Evolutionary conservation across 1,139 yeast genomes (phyloP), one percentile per base, ranked within the genome.

Genomic region (Geotrichum armillariae): DNA sequence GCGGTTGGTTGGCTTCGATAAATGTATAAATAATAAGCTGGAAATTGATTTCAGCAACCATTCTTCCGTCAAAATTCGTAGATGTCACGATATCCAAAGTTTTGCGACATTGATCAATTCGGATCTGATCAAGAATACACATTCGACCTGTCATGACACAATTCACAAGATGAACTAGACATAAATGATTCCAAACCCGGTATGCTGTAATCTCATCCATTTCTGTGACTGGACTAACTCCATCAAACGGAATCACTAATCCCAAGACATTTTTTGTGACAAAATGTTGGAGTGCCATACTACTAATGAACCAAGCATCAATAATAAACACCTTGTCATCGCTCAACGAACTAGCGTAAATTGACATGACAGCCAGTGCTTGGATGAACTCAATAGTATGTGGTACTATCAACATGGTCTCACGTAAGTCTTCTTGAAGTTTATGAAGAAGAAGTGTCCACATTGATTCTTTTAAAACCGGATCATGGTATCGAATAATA

Each of bases 11-110:
- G 55, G 70, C 63, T 60, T 83, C 86, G 29, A 83, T 69, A 61
- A 75, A 85, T 53, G 78, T 79, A 65, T 85, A 85, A 1, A 86
- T 73, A 16, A 83, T 74, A 32, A 80, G 66, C 51, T 84, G 78
- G 9, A 85, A 73, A 17, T 83, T 79, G 48, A 85, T 82, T 65
- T 87, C 95, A 49, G 91, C 85, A 14, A 86, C 85, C 82, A 87
- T 85, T 54, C 95, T 69, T 12, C 90, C 91, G 63, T 87, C 95
- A 62, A 87, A 87, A 60, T 85, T 85, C 2, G 93, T 85, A 0
- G 93, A 82, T 41, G 79, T 74, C 1, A 83, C 75, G 35, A 84
- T 69, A 36, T 83, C 80, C 42, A 84, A 69, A 1, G 85, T 78
- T 7, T 84, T 75, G 20, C 80, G 75, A 53, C 90, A 82, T 57